phyloP scores from a whole-genome alignment of 2,329 filamentous ascomycete genomes.

The Ascochyta koolunga region DNA sequence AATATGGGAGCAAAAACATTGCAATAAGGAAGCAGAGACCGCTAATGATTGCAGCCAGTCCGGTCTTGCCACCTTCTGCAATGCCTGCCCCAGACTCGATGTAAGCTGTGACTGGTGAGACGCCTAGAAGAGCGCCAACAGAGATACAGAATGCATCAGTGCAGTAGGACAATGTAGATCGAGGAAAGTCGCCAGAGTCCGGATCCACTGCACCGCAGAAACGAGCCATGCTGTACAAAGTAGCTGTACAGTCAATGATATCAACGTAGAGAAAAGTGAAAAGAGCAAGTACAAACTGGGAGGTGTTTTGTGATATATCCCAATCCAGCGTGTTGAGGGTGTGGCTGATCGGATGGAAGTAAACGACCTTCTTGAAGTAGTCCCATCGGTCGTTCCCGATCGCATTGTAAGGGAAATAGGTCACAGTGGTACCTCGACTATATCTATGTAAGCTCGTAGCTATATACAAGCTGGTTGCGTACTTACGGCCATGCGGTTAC shows the following conservation, averaged over 20 bases:
- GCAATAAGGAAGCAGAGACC: constrained; percentile 86
- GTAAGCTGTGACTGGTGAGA: constrained; percentile 82
- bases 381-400: constrained; percentile 73
- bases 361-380: constrained; percentile 85
- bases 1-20: constrained; percentile 91
- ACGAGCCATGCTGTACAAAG: constrained; percentile 86
- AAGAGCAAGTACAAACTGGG: constrained; percentile 80
- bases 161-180: constrained; percentile 82
- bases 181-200: constrained; percentile 83
- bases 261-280: constrained; percentile 93
- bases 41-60: constrained; percentile 77
- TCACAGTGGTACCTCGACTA: constrained; percentile 70
- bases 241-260: constrained; percentile 86
- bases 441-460: constrained; percentile 21
- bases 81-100: constrained; percentile 89
- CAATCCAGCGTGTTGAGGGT: constrained; percentile 76
- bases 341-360: constrained; percentile 75
- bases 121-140: constrained; percentile 78
- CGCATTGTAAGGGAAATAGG: constrained; percentile 76
- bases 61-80: constrained; percentile 83
- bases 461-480: background rate
- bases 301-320: constrained; percentile 69
- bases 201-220: constrained; percentile 82
- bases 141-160: constrained; percentile 83
- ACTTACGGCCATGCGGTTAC: constrained; percentile 81